Evolutionary conservation across 306 rosid species (phyloP), one percentile per base, ranked within the genome.

Genomic region (Begonia peltatifolia): DNA sequence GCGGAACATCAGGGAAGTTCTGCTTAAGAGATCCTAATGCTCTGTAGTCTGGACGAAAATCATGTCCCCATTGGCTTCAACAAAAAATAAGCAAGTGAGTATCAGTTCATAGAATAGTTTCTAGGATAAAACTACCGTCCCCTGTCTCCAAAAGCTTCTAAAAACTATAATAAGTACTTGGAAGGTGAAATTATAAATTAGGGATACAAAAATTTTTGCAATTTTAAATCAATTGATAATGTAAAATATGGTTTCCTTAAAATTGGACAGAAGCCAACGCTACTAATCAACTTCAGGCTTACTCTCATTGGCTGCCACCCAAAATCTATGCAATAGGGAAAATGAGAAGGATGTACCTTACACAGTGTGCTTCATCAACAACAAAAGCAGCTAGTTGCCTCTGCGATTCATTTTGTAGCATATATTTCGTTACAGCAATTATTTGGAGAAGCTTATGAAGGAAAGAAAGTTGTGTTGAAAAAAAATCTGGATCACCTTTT

Each of bases 31-130:
- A 80, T 71, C 94, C 95, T 38, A 90, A 71, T 67, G 54, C 92
- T 23, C 87, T 77, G 74, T 85, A 90, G 73, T 90, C 97, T 61
- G 97, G 95, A 57, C 95, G 97, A 68, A 90, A 90, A 78, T 90
- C 97, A 73, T 85, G 97, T 60, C 97, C 97, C 97, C 97, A 90
- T 72, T 85, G 95, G 75, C 97, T 90, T 79, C 61, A 55, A 70
- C 66, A n/a, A 63, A 41, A 5, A 30, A 30, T 0, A 4, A 30
- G 8, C 38, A 30, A 4, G 38, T 30, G 9, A 30, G 6, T 30
- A 30, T 20, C 16, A 38, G 60, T 53, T 55, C 47, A 61, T 11
- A 36, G 57, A 41, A 43, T 17, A 36, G 44, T 30, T 16, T 7
- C 17, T 14, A 44, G 47, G 12, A 43, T 46, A 58, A 58, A 52